phyloP scores from a whole-genome alignment of 169 alveolate species.

The Cryptosporidium parvum region DNA sequence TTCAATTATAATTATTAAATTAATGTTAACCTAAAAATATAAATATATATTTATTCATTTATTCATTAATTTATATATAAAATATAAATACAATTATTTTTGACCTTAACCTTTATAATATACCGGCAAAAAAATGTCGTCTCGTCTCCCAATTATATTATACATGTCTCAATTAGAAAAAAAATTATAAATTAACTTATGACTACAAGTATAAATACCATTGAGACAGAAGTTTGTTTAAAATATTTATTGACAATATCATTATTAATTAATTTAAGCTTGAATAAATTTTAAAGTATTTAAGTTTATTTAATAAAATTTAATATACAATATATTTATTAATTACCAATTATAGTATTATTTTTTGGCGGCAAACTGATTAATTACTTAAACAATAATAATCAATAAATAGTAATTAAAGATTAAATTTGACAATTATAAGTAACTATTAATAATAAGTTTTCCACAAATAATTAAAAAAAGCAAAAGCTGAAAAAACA shows the following conservation, averaged over 20 bases:
- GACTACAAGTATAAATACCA: neutral
- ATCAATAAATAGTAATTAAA: neutral
- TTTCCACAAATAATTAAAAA: constrained; percentile 2
- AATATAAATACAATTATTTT: neutral
- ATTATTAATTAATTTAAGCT: neutral
- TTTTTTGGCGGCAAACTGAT: neutral
- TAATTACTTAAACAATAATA: neutral
- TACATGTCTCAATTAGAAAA: constrained; percentile 9
- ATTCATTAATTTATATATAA: neutral
- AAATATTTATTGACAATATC: neutral
- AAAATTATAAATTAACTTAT: neutral
- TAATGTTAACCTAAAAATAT: neutral
- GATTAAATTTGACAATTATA: neutral
- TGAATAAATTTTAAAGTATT: no score
- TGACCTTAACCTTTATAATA: neutral
- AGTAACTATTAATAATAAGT: neutral
- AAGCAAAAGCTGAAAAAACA: neutral
- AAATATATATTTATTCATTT: neutral
- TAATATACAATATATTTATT: neutral
- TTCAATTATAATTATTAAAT: neutral
- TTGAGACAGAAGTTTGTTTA: neutral
- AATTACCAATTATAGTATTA: neutral
- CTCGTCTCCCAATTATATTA: constrained; percentile 8
- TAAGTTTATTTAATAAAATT: no score
- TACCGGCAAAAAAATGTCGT: constrained; percentile 8